phyloP scores from a whole-genome alignment of 2,329 filamentous ascomycete species.

The Diaporthe nobilis region DNA sequence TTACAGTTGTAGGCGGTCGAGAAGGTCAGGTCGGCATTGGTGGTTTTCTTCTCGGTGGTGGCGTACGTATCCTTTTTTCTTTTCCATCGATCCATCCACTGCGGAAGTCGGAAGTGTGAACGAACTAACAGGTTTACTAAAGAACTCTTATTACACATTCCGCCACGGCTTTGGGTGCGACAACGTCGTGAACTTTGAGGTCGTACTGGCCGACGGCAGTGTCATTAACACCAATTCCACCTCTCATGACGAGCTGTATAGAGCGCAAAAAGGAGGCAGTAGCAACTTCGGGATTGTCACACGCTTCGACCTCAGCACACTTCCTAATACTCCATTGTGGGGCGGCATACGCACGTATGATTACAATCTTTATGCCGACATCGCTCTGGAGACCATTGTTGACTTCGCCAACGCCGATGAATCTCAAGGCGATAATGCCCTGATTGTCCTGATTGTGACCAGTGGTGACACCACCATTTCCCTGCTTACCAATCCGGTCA shows the following conservation, averaged over 20 bases:
- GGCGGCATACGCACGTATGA: slow-evolving; percentile 43
- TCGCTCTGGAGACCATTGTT: slow-evolving; percentile 1
- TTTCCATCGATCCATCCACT: background rate
- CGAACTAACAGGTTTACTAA: background rate
- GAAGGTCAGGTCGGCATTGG: slow-evolving; percentile 32
- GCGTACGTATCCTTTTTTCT: background rate
- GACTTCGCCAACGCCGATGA: background rate
- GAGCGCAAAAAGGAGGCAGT: slow-evolving; percentile 48
- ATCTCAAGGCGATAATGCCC: slow-evolving; percentile 3
- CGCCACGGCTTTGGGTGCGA: slow-evolving; percentile 33
- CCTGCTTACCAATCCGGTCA: slow-evolving; percentile 1
- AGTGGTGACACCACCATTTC: slow-evolving; percentile 1
- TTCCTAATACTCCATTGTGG: slow-evolving; percentile 44
- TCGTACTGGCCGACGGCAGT: slow-evolving; percentile 28
- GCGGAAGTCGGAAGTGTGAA: background rate
- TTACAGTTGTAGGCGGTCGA: slow-evolving; percentile 28
- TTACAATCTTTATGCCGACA: slow-evolving; percentile 31
- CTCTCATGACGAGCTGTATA: slow-evolving; percentile 16
- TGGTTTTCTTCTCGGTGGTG: slow-evolving; percentile 28
- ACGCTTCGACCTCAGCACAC: slow-evolving; percentile 42
- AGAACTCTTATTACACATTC: slow-evolving; percentile 7
- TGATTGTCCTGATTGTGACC: slow-evolving; percentile 20
- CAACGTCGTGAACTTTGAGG: slow-evolving; percentile 32
- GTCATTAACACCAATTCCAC: slow-evolving; percentile 23
- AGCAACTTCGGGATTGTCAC: slow-evolving; percentile 59